These are phyloP conservation scores for Alternaria brassicae DNA, from an alignment of 2,329 filamentous ascomycete species.

Conservation along the genomic window DNA sequence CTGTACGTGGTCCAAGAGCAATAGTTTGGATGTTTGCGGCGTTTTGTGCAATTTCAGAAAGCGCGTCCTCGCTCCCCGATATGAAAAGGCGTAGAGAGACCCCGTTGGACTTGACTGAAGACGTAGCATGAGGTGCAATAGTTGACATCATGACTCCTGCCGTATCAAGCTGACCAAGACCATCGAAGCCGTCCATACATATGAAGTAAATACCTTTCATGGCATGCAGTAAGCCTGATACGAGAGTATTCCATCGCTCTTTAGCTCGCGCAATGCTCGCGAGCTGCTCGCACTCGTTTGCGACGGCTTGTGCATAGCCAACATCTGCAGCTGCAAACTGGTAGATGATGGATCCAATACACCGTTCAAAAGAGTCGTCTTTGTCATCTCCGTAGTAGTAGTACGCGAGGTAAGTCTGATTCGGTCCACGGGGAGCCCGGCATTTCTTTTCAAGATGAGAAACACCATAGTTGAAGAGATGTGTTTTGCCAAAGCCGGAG, in stretches of 20 bases:
- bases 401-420: slow-evolving; percentile 15
- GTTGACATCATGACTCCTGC: background rate
- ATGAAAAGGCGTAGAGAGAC: background rate
- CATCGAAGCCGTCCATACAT: slow-evolving; percentile 20
- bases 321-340: slow-evolving; percentile 15
- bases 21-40: background rate
- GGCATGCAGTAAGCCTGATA: background rate
- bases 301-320: slow-evolving; percentile 18
- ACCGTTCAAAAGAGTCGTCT: slow-evolving; percentile 20
- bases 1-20: background rate
- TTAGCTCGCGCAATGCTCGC: slow-evolving; percentile 7
- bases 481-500: background rate
- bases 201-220: slow-evolving; percentile 27
- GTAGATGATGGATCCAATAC: slow-evolving; percentile 23
- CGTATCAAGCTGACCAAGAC: background rate
- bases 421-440: background rate
- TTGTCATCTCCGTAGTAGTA: slow-evolving; percentile 26
- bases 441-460: slow-evolving; percentile 4
- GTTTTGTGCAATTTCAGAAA: background rate
- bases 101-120: background rate
- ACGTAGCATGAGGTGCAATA: background rate
- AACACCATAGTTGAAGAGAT: background rate
- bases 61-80: background rate
- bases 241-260: slow-evolving; percentile 12
- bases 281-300: background rate